These are phyloP conservation scores for Botrytis elliptica DNA, from an alignment of 2,329 filamentous ascomycete species.

Conservation along the genomic window DNA sequence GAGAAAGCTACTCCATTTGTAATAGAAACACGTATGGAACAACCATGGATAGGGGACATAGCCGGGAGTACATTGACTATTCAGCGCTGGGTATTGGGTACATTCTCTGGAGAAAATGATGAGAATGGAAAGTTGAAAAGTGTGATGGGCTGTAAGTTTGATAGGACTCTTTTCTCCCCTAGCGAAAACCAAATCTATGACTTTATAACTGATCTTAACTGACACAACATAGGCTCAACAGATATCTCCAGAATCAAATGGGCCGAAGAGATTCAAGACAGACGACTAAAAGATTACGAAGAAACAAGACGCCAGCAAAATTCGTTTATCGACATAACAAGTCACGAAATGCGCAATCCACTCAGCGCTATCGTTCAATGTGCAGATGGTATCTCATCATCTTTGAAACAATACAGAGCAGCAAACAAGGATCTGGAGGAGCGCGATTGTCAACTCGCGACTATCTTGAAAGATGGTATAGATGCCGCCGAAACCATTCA, in stretches of 20 bases:
- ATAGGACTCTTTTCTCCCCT: not conserved
- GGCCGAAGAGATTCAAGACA: conserved; percentile 40
- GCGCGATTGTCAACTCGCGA: conserved; percentile 33
- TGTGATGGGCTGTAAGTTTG: conserved; percentile 57
- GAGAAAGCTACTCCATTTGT: conserved; percentile 10
- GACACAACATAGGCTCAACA: conserved; percentile 58
- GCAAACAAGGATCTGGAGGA: conserved; percentile 36
- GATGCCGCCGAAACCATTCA: conserved; percentile 76
- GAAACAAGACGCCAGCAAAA: conserved; percentile 68
- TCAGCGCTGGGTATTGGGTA: conserved; percentile 78
- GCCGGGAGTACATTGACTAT: conserved; percentile 61
- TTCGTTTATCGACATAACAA: conserved; percentile 74
- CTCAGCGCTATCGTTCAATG: conserved; percentile 62
- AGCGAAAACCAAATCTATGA: conserved; percentile 32
- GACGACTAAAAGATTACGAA: conserved; percentile 53
- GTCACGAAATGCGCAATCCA: conserved; percentile 66
- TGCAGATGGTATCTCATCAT: conserved; percentile 61
- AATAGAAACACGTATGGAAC: conserved; percentile 20
- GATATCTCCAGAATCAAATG: conserved; percentile 83
- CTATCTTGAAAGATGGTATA: conserved; percentile 58
- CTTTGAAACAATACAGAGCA: conserved; percentile 42
- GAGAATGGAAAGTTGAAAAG: conserved; percentile 64
- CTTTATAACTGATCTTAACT: conserved; percentile 39
- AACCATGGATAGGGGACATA: conserved; percentile 48
- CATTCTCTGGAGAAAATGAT: conserved; percentile 70